Percentiles rank a stretch among this genome's conserved stretches.
These are phyloP conservation scores for Chytridium lagenaria DNA, from an alignment of 371 early-diverging fungal species.

Conservation along the genomic window DNA sequence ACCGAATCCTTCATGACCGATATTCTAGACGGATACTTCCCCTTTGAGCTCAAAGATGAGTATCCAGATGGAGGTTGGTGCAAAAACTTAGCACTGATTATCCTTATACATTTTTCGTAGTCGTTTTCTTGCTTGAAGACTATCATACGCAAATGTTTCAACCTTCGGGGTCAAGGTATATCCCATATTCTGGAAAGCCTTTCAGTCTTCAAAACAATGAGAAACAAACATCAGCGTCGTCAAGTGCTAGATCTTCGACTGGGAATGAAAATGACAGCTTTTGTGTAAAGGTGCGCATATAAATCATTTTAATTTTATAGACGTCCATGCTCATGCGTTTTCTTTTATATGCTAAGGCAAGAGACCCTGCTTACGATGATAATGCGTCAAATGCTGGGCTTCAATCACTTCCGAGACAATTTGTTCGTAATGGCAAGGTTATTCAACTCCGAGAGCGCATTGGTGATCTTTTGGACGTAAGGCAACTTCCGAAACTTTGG, in stretches of 20 bases:
- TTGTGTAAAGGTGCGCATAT: no score
- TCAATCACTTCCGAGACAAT: neutral
- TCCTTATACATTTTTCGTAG: neutral
- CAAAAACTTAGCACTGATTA: neutral
- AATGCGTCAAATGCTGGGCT: no score
- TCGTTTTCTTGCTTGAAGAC: neutral
- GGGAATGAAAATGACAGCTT: no score
- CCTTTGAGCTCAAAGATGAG: slow-evolving; percentile 40
- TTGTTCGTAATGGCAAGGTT: neutral
- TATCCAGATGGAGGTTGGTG: slow-evolving; percentile 39
- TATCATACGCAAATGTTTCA: neutral
- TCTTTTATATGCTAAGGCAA: no score
- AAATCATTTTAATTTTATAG: no score
- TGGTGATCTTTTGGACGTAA: neutral
- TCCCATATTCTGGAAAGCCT: neutral
- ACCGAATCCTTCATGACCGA: slow-evolving; percentile 38
- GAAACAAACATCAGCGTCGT: neutral
- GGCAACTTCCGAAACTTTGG: neutral
- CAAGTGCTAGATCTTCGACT: no score
- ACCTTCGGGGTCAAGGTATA: neutral
- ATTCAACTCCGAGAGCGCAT: neutral
- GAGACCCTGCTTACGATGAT: no score
- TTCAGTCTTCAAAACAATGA: neutral
- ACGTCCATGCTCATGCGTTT: no score
- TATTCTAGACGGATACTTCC: slow-evolving; percentile 46